These are phyloP conservation scores for Blumeriella jaapii DNA, from an alignment of 2,329 filamentous ascomycete species.

Conservation along the genomic window DNA sequence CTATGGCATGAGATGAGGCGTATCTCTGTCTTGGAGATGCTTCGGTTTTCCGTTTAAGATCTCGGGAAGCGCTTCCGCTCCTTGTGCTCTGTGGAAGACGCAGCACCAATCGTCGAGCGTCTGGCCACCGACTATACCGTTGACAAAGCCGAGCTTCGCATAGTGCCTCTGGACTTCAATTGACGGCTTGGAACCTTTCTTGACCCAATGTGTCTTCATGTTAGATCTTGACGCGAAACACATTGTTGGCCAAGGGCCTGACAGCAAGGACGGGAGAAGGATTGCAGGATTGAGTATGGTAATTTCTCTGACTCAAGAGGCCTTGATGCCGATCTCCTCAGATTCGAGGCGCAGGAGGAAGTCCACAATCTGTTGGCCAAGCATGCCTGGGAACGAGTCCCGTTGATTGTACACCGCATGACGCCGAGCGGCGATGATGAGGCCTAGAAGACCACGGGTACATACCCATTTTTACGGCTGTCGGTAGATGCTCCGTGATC, in stretches of 20 bases:
- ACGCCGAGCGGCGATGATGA: constrained; percentile 6
- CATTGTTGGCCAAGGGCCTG: too few relatives aligned
- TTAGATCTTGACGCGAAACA: too few relatives aligned
- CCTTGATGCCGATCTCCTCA: constrained; percentile 4
- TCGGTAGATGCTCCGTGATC: neutral
- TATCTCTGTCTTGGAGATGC: constrained; percentile 6
- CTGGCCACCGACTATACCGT: neutral
- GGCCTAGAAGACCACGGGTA: constrained; percentile 6
- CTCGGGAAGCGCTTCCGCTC: constrained; percentile 1
- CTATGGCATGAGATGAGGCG: neutral
- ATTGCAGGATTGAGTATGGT: neutral
- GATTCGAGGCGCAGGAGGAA: constrained; percentile 4
- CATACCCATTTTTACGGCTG: neutral
- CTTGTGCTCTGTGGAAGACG: constrained; percentile 6
- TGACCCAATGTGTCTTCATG: too few relatives aligned
- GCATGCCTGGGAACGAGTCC: constrained; percentile 7
- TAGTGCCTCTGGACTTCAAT: too few relatives aligned
- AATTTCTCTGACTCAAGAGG: constrained; percentile 2
- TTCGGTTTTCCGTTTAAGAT: constrained; percentile 10
- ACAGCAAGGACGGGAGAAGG: too few relatives aligned
- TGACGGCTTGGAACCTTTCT: too few relatives aligned
- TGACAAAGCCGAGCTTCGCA: too few relatives aligned
- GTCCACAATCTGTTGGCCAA: constrained; percentile 6
- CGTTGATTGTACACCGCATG: constrained; percentile 5
- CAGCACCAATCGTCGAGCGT: constrained; percentile 5